Conservation (phyloP, 306 rosid genomes). For the Rubus idaeus region DNA sequence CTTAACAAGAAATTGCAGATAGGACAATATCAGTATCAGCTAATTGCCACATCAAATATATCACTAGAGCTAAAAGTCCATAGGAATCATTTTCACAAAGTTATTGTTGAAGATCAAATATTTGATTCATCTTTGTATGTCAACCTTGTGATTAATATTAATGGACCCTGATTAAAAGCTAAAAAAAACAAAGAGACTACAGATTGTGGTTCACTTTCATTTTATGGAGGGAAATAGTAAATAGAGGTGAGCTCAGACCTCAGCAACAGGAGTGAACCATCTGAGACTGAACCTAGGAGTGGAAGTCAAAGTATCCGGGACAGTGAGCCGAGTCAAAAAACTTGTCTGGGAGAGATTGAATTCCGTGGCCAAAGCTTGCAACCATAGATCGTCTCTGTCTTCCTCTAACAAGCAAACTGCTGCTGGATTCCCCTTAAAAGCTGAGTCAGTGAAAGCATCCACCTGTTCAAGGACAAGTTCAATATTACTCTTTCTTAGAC, state of each 20-base stretch:
- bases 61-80: neutral
- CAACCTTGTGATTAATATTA: neutral
- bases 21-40: neutral
- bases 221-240: neutral
- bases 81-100: neutral
- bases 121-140: neutral
- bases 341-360: conserved; percentile 14
- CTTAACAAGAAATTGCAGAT: conserved; percentile 1
- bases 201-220: neutral
- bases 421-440: conserved; percentile 24
- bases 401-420: conserved; percentile 24
- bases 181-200: neutral
- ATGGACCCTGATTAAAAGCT: neutral
- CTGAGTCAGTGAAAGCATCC: conserved; percentile 17
- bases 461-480: neutral
- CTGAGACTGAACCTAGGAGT: conserved; percentile 14
- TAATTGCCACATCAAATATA: neutral
- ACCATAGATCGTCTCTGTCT: conserved; percentile 13
- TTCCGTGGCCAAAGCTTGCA: conserved; percentile 11
- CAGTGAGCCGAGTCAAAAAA: conserved; percentile 1
- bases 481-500: neutral
- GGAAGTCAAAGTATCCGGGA: neutral
- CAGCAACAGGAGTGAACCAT: conserved; percentile 15
- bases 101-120: neutral
- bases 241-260: conserved; percentile 8